These are phyloP conservation scores for Kappamyces sp. DNA, from an alignment of 192 early-diverging fungal genomes.

Conservation along the genomic window DNA sequence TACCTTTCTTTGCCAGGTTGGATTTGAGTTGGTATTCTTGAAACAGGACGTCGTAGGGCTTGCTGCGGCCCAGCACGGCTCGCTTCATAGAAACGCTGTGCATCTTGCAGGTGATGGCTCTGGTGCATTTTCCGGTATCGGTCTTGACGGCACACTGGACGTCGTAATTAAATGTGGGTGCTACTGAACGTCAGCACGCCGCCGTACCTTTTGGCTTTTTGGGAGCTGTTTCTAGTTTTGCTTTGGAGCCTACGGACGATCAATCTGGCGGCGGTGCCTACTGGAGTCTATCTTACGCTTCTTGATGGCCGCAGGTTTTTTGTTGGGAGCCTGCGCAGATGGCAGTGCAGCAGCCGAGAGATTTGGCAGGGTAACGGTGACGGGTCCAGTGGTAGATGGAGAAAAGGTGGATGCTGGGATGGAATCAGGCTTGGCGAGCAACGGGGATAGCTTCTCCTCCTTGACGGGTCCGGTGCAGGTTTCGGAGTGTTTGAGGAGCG, in stretches of 20 bases:
- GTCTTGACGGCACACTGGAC: slow-evolving; percentile 80
- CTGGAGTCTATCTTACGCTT: too few species aligned
- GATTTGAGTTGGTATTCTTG: slow-evolving; percentile 67
- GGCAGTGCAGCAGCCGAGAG: neutral
- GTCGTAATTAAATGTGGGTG: slow-evolving; percentile 73
- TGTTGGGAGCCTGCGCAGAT: neutral
- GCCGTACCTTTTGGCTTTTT: slow-evolving; percentile 10
- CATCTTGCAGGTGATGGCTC: slow-evolving; percentile 93
- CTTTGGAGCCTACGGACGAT: neutral
- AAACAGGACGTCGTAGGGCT: slow-evolving; percentile 74
- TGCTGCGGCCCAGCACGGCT: slow-evolving; percentile 74
- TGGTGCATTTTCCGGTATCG: slow-evolving; percentile 62
- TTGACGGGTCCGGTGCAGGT: slow-evolving; percentile 15
- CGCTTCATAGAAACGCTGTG: slow-evolving; percentile 86
- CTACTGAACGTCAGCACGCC: slow-evolving; percentile 18
- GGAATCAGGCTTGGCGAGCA: neutral
- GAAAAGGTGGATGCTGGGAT: neutral
- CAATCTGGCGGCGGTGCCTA: too few species aligned
- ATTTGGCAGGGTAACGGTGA: slow-evolving; percentile 2
- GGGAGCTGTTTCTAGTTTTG: neutral
- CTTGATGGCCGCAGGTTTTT: too few species aligned
- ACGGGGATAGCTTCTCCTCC: neutral
- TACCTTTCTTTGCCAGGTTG: neutral
- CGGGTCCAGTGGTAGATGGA: slow-evolving; percentile 6
- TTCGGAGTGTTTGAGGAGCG: slow-evolving; percentile 60